Base-by-base conservation (phyloP, 139 green algal genomes). In the Klebsormidium nitens region DNA sequence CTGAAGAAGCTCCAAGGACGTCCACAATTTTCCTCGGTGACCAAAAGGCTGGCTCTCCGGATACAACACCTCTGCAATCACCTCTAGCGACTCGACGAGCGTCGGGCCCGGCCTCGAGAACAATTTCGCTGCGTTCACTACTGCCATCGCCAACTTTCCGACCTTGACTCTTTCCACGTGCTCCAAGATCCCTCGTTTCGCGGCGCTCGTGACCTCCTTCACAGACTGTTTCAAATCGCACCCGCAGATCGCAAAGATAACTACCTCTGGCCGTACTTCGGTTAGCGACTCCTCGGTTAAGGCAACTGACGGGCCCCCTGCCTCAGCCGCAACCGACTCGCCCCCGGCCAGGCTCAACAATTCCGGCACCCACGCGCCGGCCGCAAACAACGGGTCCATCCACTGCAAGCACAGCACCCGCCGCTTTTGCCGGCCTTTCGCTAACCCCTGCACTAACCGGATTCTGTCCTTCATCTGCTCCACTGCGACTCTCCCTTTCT, bases 201-300 rank as follows among this genome's bases (percentile, higher is more conserved):
- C 59, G 26, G 11, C 38, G 26, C 56, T 36, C 31, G 2, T 36
- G 26, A 2, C 31, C 14, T 63, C 11, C 55, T 38, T 14, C 32
- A 32, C 55, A 19, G 72, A 60, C 19, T 70, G 29, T 19, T 73
- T 31, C 57, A 89, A 67, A 1, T 36, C 32, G 23, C 83, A 68
- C 19, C 85, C 85, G 67, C 85, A 89, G 26, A 90, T 37, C 3
- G 82, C 85, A 67, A 89, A 85, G 31, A 90, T 42, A 11, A 90
- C 36, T 8, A 83, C 64, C 28, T 89, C 84, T 0, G 84, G 80
- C 19, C 34, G 29, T 5, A 64, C 37, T 1, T 40, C 50, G 50
- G 55, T 48, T 1, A 34, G 31, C 28, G 34, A 34, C 11, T 3
- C 6, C 5, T 5, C 14, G 6, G 38, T 38, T 19, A 71, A 35